phyloP scores from a whole-genome alignment of 78 protist species.

The Trichosphaerium sp. region DNA sequence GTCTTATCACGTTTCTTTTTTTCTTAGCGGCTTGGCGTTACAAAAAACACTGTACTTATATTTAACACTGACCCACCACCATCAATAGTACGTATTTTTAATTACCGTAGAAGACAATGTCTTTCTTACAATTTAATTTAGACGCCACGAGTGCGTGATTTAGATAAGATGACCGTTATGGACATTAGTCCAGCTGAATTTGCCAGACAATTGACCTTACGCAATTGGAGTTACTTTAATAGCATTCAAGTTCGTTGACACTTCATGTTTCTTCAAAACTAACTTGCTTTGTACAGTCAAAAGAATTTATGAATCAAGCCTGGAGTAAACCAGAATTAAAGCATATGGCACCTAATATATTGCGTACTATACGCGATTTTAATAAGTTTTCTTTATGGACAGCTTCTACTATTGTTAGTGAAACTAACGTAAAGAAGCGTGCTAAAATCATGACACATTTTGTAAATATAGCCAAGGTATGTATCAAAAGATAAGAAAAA shows the following conservation, averaged over 20 bases:
- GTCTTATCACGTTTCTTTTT: too few relatives aligned
- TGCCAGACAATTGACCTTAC: too few relatives aligned
- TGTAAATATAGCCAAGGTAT: not conserved
- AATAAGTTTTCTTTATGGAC: not conserved
- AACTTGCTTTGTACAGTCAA: too few relatives aligned
- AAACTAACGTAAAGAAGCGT: not conserved
- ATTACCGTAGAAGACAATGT: constrained; percentile 37
- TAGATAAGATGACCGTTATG: too few relatives aligned
- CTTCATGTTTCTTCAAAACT: too few relatives aligned
- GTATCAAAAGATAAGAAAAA: too few relatives aligned
- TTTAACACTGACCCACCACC: not conserved
- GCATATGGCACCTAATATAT: constrained; percentile 37
- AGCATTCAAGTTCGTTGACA: constrained; percentile 21
- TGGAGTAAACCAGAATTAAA: constrained; percentile 50
- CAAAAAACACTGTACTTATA: not conserved
- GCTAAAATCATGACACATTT: not conserved
- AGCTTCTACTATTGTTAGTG: not conserved
- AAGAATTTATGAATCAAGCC: constrained; percentile 40
- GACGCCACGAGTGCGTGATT: constrained; percentile 22
- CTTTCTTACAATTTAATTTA: constrained; percentile 32
- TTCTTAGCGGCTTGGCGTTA: constrained; percentile 39
- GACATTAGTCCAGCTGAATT: too few relatives aligned
- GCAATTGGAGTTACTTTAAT: constrained; percentile 8
- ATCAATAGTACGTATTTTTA: not conserved
- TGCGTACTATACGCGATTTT: constrained; percentile 9